Percentiles rank a stretch among this genome's conserved stretches.
These are phyloP conservation scores for Trifolium subterraneum DNA, from an alignment of 306 rosid species.

Conservation along the genomic window DNA sequence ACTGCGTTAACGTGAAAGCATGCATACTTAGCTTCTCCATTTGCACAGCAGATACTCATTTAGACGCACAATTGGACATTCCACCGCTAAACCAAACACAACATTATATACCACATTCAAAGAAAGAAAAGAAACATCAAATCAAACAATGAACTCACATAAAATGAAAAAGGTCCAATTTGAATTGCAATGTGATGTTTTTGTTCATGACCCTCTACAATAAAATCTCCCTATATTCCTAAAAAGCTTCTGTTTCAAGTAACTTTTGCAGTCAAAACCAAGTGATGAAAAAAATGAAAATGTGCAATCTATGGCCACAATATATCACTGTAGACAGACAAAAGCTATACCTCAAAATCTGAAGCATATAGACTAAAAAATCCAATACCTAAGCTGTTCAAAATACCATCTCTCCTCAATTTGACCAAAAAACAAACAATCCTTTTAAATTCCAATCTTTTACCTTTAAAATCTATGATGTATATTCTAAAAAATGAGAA, in stretches of 20 bases:
- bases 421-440: not conserved
- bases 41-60: too few species aligned
- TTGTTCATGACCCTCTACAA: conserved; percentile 42
- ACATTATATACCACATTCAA: conserved; percentile 10
- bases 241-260: conserved; percentile 25
- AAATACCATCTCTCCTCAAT: conserved; percentile 19
- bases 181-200: conserved; percentile 35
- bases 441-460: conserved; percentile 9
- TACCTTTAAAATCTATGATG: conserved; percentile 31
- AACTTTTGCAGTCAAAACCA: conserved; percentile 23
- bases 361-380: conserved; percentile 36
- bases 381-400: conserved; percentile 23
- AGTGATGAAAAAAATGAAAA: not conserved
- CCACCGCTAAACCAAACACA: too few species aligned
- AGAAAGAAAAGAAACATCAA: conserved; percentile 14
- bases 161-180: conserved; percentile 36
- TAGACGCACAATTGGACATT: too few species aligned
- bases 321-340: conserved; percentile 29
- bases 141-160: conserved; percentile 1
- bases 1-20: too few species aligned
- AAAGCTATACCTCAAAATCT: conserved; percentile 14
- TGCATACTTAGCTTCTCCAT: too few species aligned
- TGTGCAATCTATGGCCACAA: conserved; percentile 16
- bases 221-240: conserved; percentile 41
- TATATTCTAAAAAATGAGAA: conserved; percentile 34